phyloP scores from a whole-genome alignment of 2,329 filamentous ascomycete genomes.

The Pleoardoris graminearum region DNA sequence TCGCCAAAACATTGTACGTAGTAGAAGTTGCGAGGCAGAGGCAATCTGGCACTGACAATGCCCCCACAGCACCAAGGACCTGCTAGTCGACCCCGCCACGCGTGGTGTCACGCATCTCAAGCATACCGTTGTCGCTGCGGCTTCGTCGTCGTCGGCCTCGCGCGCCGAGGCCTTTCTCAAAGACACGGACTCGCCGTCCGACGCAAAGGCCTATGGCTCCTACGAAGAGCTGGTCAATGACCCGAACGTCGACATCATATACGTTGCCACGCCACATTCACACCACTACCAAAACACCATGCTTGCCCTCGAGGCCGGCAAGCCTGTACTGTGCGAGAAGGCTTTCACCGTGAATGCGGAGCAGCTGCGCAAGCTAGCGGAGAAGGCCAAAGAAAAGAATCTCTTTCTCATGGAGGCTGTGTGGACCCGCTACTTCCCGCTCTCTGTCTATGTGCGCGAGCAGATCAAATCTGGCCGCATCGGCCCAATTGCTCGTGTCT shows the following conservation, averaged over 20 bases:
- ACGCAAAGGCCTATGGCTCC: slow-evolving; percentile 74
- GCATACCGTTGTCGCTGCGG: slow-evolving; percentile 77
- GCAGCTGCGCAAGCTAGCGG: slow-evolving; percentile 72
- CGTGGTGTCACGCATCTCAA: slow-evolving; percentile 72
- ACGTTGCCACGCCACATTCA: slow-evolving; percentile 87
- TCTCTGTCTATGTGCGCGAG: slow-evolving; percentile 75
- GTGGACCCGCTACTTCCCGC: slow-evolving; percentile 86
- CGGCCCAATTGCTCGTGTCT: slow-evolving; percentile 60
- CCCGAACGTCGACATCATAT: slow-evolving; percentile 79
- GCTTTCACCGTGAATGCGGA: slow-evolving; percentile 81
- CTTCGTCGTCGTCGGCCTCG: slow-evolving; percentile 73
- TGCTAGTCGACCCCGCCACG: slow-evolving; percentile 71
- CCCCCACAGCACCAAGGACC: slow-evolving; percentile 63
- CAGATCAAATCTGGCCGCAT: slow-evolving; percentile 60
- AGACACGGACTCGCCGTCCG: slow-evolving; percentile 67
- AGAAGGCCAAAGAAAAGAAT: slow-evolving; percentile 71
- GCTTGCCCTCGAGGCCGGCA: slow-evolving; percentile 80
- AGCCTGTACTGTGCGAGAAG: slow-evolving; percentile 91
- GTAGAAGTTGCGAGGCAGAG: slow-evolving; percentile 21
- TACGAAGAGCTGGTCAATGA: slow-evolving; percentile 82
- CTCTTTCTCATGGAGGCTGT: slow-evolving; percentile 63
- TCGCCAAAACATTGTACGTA: slow-evolving; percentile 50
- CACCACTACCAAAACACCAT: slow-evolving; percentile 92
- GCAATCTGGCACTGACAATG: slow-evolving; percentile 8
- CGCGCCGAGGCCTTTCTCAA: slow-evolving; percentile 74